Evolutionary conservation across 2,329 filamentous ascomycete species (phyloP), one percentile per base, ranked within the genome.

Genomic region (Polychaeton citri): DNA sequence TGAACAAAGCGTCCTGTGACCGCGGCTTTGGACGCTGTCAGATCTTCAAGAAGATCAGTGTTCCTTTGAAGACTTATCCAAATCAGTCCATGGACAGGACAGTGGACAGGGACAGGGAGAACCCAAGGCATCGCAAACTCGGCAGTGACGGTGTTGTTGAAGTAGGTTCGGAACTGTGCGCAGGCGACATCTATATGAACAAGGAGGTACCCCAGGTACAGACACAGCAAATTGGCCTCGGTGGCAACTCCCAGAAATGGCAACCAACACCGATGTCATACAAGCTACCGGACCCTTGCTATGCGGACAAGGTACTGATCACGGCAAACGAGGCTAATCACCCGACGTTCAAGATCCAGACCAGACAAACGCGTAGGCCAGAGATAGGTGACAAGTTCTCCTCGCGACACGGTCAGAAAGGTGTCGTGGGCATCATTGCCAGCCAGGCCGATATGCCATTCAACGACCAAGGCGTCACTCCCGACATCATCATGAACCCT

Each of bases 401-500:
- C 1, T 98, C 90, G 34, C 84, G 90, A 40, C 90, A 98, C 71
- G 90, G 90, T 15, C 90, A 98, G 54, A 98, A 98, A 60, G 90
- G 90, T 65, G 90, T 96, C 15, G 86, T 93, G 2, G 90, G 90
- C 38, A 88, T 96, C 49, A 95, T 98, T 39, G 86, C 88, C 13
- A 83, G 94, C 43, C 88, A 96, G 62, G 86, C 90, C 54, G 90
- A 98, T 55, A 81, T 98, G 76, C 90, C 90, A 0, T 98, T 98
- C 64, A 81, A 81, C 21, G 90, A 98, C 60, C 68, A 72, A 35
- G 92, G 90, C 2, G 75, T 98, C 46, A 80, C 78, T n/a, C 90
- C 90, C 0, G 90, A 98, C 60, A 95, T 98, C 47, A 98, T 98
- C 74, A 98, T 98, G 90, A 98, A 98, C 66, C 90, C 92, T 0